Evolutionary conservation across 2,329 filamentous ascomycete genomes (phyloP), one percentile per base, ranked within the genome.

Genomic region (Hypoxylon sp.): DNA sequence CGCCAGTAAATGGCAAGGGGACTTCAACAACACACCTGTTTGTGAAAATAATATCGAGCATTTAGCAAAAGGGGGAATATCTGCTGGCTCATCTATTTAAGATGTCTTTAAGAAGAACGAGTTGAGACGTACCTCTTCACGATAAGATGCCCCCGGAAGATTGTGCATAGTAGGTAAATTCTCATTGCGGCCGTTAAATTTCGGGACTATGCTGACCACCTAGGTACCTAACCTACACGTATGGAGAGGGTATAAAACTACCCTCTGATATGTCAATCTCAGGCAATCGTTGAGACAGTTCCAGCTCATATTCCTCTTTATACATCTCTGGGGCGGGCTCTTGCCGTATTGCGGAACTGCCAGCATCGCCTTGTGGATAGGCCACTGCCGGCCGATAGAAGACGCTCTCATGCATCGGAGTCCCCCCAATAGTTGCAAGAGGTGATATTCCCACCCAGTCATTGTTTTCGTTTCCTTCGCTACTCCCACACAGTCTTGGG

Each of bases 391-490:
- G n/a, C n/a, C n/a, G n/a, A n/a, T n/a, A n/a, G n/a, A n/a, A n/a
- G n/a, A n/a, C n/a, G n/a, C 32, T 36, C 49, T 53, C 50, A n/a
- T n/a, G 19, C 14, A 38, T 38, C 5, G 50, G 50, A 3, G 30
- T 41, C 7, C 32, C 50, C 9, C 50, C 19, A 53, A 53, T 38
- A 25, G 32, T 53, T 34, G 19, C 5, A 25, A 53, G 32, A 25
- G 17, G 13, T 2, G 14, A 50, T 11, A 34, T 30, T 32, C 4
- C 32, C 2, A 10, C 17, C 14, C 14, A 23, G 25, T 19, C 25
- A 25, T 50, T 17, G 13, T 9, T 50, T 17, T 32, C 3, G 49
- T 14, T 14, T 21, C 30, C 11, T 4, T 14, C 30, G 13, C 14
- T 51, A 23, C n/a, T 51, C 10, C 14, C 30, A n/a, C 49, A 23